A percentile compares a stretch with the other conserved stretches of the same genome.
Evolutionary conservation across 2,329 filamentous ascomycete genomes (phyloP).

Genomic region (Macrophomina pseudophaseolina): DNA sequence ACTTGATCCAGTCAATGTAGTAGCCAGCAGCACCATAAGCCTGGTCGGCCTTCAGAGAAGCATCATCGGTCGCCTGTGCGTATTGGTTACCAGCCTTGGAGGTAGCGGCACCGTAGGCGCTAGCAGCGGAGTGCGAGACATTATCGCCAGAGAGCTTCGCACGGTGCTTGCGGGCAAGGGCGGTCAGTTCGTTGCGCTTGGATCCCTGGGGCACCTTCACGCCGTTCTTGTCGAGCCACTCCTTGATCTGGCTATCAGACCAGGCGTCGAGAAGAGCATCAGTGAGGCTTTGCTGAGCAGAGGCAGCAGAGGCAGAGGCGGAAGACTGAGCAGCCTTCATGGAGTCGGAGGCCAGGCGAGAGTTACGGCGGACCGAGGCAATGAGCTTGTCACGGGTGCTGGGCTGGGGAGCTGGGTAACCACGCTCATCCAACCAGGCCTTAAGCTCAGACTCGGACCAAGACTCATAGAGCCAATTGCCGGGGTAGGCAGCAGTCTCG

Average conservation of each 20-base stretch:
- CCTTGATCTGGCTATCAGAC: conserved; percentile 88
- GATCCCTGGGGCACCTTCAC: conserved; percentile 91
- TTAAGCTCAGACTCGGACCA: conserved; percentile 96
- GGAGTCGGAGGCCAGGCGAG: conserved; percentile 76
- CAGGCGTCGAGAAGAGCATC: conserved; percentile 88
- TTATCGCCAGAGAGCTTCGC: conserved; percentile 73
- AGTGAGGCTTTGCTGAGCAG: conserved; percentile 75
- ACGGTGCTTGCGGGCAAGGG: conserved; percentile 86
- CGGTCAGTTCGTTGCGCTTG: conserved; percentile 84
- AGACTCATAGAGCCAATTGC: conserved; percentile 88
- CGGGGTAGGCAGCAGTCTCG: conserved; percentile 84
- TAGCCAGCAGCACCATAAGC: conserved; percentile 58
- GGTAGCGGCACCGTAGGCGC: conserved; percentile 52
- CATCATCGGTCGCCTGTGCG: conserved; percentile 75
- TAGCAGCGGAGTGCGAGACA: conserved; percentile 46
- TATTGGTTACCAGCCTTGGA: conserved; percentile 72
- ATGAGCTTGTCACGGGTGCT: conserved; percentile 85
- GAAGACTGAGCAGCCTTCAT: conserved; percentile 61
- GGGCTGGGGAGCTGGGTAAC: conserved; percentile 84
- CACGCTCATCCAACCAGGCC: conserved; percentile 87
- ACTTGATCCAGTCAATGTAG: conserved; percentile 50
- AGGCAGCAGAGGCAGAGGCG: conserved; percentile 60
- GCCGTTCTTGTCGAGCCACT: conserved; percentile 88
- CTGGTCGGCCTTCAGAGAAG: conserved; percentile 65
- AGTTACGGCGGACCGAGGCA: conserved; percentile 87